Evolutionary conservation across 768 basidiomycete species (phyloP), one percentile per base, ranked within the genome.

Genomic region (Amanita rubescens): DNA sequence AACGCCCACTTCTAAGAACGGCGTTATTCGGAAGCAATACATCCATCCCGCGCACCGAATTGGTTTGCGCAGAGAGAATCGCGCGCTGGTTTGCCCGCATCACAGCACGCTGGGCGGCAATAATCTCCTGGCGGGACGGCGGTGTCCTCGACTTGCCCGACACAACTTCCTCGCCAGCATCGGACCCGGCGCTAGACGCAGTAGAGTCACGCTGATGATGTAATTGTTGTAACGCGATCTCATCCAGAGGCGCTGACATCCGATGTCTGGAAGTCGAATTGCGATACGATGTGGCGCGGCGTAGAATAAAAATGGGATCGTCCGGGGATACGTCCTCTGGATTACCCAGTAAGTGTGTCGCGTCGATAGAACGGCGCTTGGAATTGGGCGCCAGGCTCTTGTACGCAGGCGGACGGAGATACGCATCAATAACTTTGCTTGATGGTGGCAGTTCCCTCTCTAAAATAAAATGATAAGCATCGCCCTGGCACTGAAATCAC

Each of bases 251-350:
- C 1, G 83, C 83, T 10, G 86, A 87, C 56, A 80, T 77, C 39
- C 87, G 79, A 59, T 83, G 77, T 32, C 84, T 79, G n/a, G 84
- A 79, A 0, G 81, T 80, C 1, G 85, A 82, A 51, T 71, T 80
- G 30, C 89, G 81, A 62, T 91, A 90, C 8, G 82, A 80, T 10
- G 78, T 75, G 1, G 92, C 88, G 38, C 90, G 85, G 14, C 94
- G 89, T 12, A 98, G 80, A 53, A 95, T 75, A 67, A 99, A 98
- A 55, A 87, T 70, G 0, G 96, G 96, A 59, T 99, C 96, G 20
- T 88, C 83, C 0, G 85, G 72, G 22, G 76, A 75, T 51, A 97
- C 74, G 62, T 98, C 94, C 5, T 90, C 84, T 11, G 75, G 48
- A 7, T 72, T 78, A 2, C 89, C 90, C 20, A 90, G 71, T 5